Percentiles rank a stretch among this genome's conserved stretches.
These are phyloP conservation scores for Suillus spraguei DNA, from an alignment of 768 basidiomycete genomes.

Conservation along the genomic window DNA sequence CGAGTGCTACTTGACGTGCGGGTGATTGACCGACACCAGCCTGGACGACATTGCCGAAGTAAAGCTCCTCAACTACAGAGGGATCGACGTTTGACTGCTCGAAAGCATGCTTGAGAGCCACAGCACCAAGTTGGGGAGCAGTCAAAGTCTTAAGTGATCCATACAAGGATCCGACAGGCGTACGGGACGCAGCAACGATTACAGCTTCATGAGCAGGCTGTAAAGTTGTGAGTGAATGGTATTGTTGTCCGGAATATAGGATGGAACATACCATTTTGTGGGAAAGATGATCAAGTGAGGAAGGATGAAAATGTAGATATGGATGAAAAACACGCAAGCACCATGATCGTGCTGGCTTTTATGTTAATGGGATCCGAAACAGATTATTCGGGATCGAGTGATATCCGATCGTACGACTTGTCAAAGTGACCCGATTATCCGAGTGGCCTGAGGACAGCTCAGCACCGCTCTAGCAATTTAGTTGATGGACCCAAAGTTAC, in stretches of 20 bases:
- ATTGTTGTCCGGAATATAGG: not conserved
- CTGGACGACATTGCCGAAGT: constrained; percentile 97
- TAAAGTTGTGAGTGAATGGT: constrained; percentile 3
- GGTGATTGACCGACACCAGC: constrained; percentile 97
- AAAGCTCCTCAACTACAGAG: constrained; percentile 88
- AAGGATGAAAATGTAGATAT: constrained; percentile 39
- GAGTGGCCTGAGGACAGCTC: not conserved
- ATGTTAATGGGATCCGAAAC: constrained; percentile 9
- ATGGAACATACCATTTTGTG: constrained; percentile 53
- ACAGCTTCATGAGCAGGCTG: constrained; percentile 74
- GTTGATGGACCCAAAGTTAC: not conserved
- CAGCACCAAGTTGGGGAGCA: constrained; percentile 86
- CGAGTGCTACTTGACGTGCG: constrained; percentile 92
- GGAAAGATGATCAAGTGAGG: constrained; percentile 34
- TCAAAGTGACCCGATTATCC: not conserved
- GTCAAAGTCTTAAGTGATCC: constrained; percentile 87
- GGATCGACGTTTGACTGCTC: constrained; percentile 80
- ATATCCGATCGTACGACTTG: constrained; percentile 7
- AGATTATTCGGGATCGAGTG: not conserved
- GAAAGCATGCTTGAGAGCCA: constrained; percentile 91
- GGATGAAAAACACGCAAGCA: constrained; percentile 41
- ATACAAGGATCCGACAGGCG: constrained; percentile 92
- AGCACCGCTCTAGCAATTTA: not conserved
- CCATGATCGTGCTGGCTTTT: constrained; percentile 35
- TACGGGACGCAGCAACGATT: constrained; percentile 92